These are phyloP conservation scores for Cryptomeria japonica DNA, from an alignment of 75 land plant genomes.

Conservation along the genomic window DNA sequence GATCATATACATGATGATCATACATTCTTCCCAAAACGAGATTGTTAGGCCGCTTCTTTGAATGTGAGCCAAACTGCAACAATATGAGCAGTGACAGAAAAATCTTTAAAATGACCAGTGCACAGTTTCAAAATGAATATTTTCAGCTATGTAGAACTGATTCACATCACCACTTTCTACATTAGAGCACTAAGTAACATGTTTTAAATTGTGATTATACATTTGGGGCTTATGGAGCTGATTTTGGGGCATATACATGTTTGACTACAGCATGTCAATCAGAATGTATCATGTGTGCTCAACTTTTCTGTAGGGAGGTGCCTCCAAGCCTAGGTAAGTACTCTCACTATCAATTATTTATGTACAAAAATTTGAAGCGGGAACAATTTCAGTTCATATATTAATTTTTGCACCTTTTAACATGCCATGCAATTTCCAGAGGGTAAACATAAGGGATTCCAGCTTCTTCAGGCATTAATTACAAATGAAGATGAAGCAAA, in stretches of 20 bases:
- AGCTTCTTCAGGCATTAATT: neutral
- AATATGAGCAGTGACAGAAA: neutral
- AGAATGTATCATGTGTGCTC: neutral
- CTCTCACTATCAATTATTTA: neutral
- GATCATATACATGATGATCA: slow-evolving; percentile 90
- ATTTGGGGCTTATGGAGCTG: neutral
- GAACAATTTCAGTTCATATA: neutral
- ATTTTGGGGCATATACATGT: neutral
- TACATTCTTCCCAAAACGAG: slow-evolving; percentile 81
- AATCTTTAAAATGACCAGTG: neutral
- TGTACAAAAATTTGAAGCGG: neutral
- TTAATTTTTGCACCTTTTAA: neutral
- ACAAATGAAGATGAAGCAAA: neutral
- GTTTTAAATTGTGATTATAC: too few relatives aligned
- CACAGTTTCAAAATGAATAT: neutral
- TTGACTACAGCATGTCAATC: neutral
- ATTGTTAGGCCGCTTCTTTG: slow-evolving; percentile 93
- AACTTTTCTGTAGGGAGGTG: neutral
- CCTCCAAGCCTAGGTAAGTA: neutral
- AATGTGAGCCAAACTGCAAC: slow-evolving; percentile 86
- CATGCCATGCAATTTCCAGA: neutral
- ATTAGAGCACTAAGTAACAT: neutral
- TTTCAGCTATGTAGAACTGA: too few relatives aligned
- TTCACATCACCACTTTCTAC: neutral
- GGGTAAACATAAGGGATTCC: neutral